Evolutionary conservation across 2,329 filamentous ascomycete genomes (phyloP).

Genomic region (Fusarium pseudoanthophilum): DNA sequence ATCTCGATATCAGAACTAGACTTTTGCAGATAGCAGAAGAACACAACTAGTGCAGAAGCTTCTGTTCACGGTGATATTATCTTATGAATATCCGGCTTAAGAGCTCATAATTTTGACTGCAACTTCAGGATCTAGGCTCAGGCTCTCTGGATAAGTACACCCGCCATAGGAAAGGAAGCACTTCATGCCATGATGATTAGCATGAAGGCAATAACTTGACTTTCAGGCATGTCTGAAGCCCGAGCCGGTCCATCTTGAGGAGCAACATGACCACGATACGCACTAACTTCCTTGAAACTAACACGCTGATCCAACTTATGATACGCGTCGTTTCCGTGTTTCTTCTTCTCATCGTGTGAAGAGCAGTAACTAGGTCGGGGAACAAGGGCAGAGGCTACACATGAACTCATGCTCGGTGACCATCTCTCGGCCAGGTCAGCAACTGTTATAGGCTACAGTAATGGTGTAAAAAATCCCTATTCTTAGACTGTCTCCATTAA

Average conservation of each 20-base stretch:
- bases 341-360: not conserved
- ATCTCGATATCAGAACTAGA: not conserved
- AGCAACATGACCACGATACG: not conserved
- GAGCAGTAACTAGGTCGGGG: not conserved
- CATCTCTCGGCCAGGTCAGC: not conserved
- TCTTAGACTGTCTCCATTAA: not conserved
- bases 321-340: not conserved
- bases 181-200: not conserved
- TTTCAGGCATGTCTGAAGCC: not conserved
- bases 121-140: not conserved
- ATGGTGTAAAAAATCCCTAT: not conserved
- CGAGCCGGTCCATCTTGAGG: not conserved
- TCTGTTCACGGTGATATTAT: not conserved
- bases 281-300: not conserved
- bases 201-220: not conserved
- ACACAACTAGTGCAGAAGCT: not conserved
- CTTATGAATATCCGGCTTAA: not conserved
- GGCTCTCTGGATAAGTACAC: not conserved
- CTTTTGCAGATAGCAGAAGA: not conserved
- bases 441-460: not conserved
- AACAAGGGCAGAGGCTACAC: not conserved
- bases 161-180: not conserved
- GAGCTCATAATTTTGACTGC: too few relatives aligned
- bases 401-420: not conserved
- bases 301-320: too few relatives aligned